Evolutionary conservation across 352 stramenopile species (phyloP), one percentile per base, ranked within the genome.

Genomic region (Pythium phragmiticola): DNA sequence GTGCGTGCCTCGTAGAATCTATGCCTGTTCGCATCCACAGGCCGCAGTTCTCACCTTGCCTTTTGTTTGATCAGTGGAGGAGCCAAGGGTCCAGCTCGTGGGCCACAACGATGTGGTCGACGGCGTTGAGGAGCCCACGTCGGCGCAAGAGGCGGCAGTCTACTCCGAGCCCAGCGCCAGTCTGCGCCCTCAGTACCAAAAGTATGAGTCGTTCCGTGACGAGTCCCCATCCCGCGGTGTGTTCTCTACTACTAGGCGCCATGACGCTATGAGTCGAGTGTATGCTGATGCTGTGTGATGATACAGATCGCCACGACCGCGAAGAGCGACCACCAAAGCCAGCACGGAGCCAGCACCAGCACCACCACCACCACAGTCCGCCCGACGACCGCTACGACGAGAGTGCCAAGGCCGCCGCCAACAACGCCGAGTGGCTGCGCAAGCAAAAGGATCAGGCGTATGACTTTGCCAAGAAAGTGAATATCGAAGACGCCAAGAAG

Each of bases 391-490:
- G 72, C 26, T 85, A 82, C n/a, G 69, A 80, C 14, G 66, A 73
- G 13, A 63, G 37, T 8, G 68, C 45, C 2, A 70, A 42, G 42
- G 63, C 41, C 41, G 57, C 26, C 41, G 50, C 34, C 12, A 58
- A 52, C 30, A 71, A 71, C 26, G 58, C 65, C 5, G 68, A 76
- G 19, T 93, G 84, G 61, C 62, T 95, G 36, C 80, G 83, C 28
- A 95, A 95, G 59, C 86, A 93, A 56, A 95, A 78, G 23, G 86
- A 92, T 55, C 82, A 91, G 63, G 86, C 84, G 21, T 91, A 92
- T 64, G 86, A 92, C 54, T 93, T 95, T 71, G 86, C 86, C 7
- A 95, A 95, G 67, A 93, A 92, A 57, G 88, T 95, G n/a, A 87
- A 76, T 7, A 88, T 92, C 48, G 86, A 95, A 61, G 86, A 95